These are phyloP conservation scores for Zangia roseola DNA, from an alignment of 768 basidiomycete genomes.

Conservation along the genomic window DNA sequence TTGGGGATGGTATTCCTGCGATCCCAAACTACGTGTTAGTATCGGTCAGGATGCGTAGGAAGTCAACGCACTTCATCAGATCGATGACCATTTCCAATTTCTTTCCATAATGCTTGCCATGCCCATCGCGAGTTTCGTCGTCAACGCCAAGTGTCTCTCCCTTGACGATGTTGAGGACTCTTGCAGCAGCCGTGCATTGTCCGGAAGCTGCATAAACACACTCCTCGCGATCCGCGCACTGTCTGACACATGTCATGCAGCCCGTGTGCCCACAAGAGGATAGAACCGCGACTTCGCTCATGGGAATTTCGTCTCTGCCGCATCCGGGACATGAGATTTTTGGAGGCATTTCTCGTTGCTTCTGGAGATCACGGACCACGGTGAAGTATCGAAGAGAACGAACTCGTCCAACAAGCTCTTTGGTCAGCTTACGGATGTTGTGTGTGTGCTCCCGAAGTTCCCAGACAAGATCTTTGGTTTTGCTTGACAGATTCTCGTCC, in stretches of 20 bases:
- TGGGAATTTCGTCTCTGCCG: slow-evolving; percentile 50
- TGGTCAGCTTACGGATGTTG: slow-evolving; percentile 76
- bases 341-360: slow-evolving; percentile 59
- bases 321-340: slow-evolving; percentile 65
- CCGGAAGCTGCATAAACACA: slow-evolving; percentile 74
- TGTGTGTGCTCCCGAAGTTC: slow-evolving; percentile 86
- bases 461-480: slow-evolving; percentile 66
- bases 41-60: not conserved
- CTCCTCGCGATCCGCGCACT: slow-evolving; percentile 72
- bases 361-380: slow-evolving; percentile 86
- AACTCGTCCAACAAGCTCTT: slow-evolving; percentile 87
- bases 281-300: slow-evolving; percentile 75
- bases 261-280: slow-evolving; percentile 94
- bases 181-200: slow-evolving; percentile 76
- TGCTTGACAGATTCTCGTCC: slow-evolving; percentile 55
- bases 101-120: slow-evolving; percentile 76
- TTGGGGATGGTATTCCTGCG: slow-evolving; percentile 64
- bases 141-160: slow-evolving; percentile 79
- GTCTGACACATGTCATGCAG: slow-evolving; percentile 69
- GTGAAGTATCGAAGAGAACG: slow-evolving; percentile 92
- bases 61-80: slow-evolving; percentile 62
- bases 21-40: not conserved
- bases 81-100: slow-evolving; percentile 78
- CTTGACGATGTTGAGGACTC: slow-evolving; percentile 79
- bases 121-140: slow-evolving; percentile 68